Conservation (phyloP, 2,329 filamentous ascomycete genomes). For the Emergomyces pasteurianus region DNA sequence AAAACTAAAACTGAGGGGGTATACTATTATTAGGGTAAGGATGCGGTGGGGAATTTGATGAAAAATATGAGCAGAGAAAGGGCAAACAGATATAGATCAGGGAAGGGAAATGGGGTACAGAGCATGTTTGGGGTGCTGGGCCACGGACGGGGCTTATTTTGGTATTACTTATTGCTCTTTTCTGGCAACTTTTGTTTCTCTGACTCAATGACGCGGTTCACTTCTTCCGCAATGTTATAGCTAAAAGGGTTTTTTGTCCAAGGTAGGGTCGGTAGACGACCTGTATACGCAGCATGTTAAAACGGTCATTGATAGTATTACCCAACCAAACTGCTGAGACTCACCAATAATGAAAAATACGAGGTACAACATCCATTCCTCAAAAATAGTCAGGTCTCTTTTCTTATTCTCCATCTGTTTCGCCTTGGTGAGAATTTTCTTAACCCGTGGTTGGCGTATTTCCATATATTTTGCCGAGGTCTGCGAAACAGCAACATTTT, state of each 20-base stretch:
- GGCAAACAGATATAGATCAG: not conserved
- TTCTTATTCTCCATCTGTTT: slow-evolving; percentile 25
- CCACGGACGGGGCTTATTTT: not conserved
- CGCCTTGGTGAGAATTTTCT: slow-evolving; percentile 21
- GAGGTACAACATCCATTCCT: slow-evolving; percentile 29
- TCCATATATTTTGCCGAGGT: slow-evolving; percentile 23
- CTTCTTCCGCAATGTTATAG: slow-evolving; percentile 11
- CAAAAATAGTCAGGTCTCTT: slow-evolving; percentile 20
- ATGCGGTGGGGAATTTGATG: not conserved
- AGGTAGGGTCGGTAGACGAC: slow-evolving; percentile 6
- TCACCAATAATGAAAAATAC: slow-evolving; percentile 26
- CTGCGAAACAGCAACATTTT: slow-evolving; percentile 15
- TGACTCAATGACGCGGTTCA: slow-evolving; percentile 3
- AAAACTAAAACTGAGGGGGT: not conserved
- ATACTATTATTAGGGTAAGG: not conserved
- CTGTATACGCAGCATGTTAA: not conserved
- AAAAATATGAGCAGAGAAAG: not conserved
- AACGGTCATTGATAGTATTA: too few relatives aligned
- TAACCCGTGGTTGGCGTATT: slow-evolving; percentile 25
- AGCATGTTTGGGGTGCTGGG: not conserved
- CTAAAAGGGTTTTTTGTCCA: slow-evolving; percentile 6
- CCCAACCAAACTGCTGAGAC: slow-evolving; percentile 2
- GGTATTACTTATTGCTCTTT: not conserved
- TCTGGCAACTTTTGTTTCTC: not conserved
- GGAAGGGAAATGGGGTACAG: not conserved